Evolutionary conservation across 2,329 filamentous ascomycete species (phyloP).

Genomic region (Aspergillus ochraceoroseus): DNA sequence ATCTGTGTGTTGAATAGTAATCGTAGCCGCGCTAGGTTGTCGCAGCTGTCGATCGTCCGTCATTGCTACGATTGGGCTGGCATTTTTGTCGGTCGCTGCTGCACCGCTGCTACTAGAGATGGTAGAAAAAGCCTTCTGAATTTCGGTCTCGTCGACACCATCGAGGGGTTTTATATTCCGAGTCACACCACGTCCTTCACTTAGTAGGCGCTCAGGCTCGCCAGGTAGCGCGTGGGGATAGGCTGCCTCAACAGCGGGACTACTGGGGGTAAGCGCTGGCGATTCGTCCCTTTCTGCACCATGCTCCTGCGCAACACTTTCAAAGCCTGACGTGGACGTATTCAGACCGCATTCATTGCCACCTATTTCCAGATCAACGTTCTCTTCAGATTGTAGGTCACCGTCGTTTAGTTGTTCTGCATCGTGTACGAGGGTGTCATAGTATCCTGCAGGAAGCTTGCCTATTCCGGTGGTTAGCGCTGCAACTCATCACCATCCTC

Average conservation of each 20-base stretch:
- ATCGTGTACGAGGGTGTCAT: constrained; percentile 2
- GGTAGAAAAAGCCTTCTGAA: neutral
- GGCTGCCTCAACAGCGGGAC: constrained; percentile 13
- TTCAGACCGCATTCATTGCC: constrained; percentile 11
- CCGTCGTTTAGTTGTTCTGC: constrained; percentile 13
- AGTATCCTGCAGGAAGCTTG: constrained; percentile 19
- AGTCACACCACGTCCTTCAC: constrained; percentile 8
- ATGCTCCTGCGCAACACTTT: constrained; percentile 13
- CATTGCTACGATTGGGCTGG: constrained; percentile 11
- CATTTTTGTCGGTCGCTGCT: constrained; percentile 5
- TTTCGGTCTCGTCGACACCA: constrained; percentile 4
- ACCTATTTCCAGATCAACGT: constrained; percentile 7
- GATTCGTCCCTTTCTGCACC: constrained; percentile 17
- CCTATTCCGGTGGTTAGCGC: constrained; percentile 19
- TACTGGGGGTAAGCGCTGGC: constrained; percentile 13
- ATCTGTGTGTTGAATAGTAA: neutral
- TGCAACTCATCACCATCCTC: neutral
- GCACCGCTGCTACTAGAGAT: constrained; percentile 3
- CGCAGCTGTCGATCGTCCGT: constrained; percentile 14
- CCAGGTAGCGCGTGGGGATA: constrained; percentile 24
- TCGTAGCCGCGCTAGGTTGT: constrained; percentile 6
- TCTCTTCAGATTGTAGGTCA: constrained; percentile 6
- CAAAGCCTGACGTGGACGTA: constrained; percentile 20
- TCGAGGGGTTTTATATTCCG: constrained; percentile 18
- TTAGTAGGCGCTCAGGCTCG: constrained; percentile 8